Evolutionary conservation across 768 basidiomycete genomes (phyloP).

Genomic region (Harrya chromipes): DNA sequence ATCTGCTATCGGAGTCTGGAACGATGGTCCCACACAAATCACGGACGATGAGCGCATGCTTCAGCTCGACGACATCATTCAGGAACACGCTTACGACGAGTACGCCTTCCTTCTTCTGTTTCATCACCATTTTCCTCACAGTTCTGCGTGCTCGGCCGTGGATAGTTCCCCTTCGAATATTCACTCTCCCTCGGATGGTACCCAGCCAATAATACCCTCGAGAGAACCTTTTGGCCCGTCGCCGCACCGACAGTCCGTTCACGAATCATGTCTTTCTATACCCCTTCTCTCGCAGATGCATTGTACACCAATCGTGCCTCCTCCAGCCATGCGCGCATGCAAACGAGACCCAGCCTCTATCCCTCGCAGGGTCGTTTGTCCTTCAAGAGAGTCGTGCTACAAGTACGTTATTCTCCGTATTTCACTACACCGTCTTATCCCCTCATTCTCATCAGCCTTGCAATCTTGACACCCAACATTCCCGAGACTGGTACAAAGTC

Average conservation of each 20-base stretch:
- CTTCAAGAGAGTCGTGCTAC: conserved; percentile 71
- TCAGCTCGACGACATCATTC: conserved; percentile 68
- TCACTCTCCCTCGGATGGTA: conserved; percentile 28
- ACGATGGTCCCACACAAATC: conserved; percentile 43
- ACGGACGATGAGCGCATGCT: conserved; percentile 56
- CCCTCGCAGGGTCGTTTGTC: conserved; percentile 62
- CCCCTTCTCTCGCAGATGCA: conserved; percentile 39
- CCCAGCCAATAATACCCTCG: conserved; percentile 32
- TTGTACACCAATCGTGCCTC: conserved; percentile 62
- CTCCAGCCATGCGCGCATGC: conserved; percentile 57
- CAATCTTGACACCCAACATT: conserved; percentile 81
- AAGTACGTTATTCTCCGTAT: conserved; percentile 48
- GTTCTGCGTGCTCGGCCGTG: conserved; percentile 18
- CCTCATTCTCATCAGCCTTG: conserved; percentile 47
- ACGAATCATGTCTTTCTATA: conserved; percentile 32
- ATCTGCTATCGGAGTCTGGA: conserved; percentile 40
- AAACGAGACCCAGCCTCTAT: conserved; percentile 49
- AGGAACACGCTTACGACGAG: conserved; percentile 76
- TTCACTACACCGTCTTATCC: conserved; percentile 13
- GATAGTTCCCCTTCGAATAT: conserved; percentile 16
- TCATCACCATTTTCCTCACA: conserved; percentile 4
- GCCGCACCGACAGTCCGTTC: conserved; percentile 25
- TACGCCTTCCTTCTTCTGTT: conserved; percentile 33
- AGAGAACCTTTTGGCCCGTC: conserved; percentile 33
- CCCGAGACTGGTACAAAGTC: conserved; percentile 84